Evolutionary conservation across 352 stramenopile species (phyloP), one percentile per base, ranked within the genome.

Genomic region (Pythium folliculosum): DNA sequence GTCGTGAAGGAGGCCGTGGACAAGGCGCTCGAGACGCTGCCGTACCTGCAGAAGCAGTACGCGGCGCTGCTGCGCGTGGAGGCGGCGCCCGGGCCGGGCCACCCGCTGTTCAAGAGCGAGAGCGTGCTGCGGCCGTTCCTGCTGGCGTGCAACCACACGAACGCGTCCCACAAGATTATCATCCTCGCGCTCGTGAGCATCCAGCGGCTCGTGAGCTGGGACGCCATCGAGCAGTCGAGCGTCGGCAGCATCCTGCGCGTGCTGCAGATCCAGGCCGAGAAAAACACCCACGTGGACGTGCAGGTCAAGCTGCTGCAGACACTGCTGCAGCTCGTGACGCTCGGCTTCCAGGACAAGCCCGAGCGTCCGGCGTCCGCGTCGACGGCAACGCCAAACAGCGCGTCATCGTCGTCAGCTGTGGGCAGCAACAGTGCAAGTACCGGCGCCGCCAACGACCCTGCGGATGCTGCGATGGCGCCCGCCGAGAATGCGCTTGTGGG

Each of bases 1-100:
- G 96, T 96, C 30, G 95, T 99, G 21, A 98, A 98, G 67, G 96
- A 99, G 70, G 96, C 97, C 19, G 93, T 96, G 45, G 96, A 99
- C 67, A 93, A 91, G 62, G 97, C 95, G 25, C 93, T 99, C 51
- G 82, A 98, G 63, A 90, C 89, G 69, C 84, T 99, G 23, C 83
- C 95, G 59, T 89, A 87, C 25, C 82, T 99, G 64, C 91, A 98
- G 79, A 97, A 98, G 70, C 82, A 97, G 76, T 99, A 99, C 73
- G 96, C 63, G 77, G 84, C 75, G 77, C 89, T 76, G 75, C 90
- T 82, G 75, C 96, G 77, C 65, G 77, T 84, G 23, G 78, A 92
- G 63, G 76, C 73, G 30, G 77, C 85, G n/a, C 92, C 89, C 10
- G 92, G 96, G 38, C 94, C 93, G 0, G 94, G 92, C 23, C 96